Conservation (phyloP, 2,329 filamentous ascomycete genomes). For the Ophiostoma ips region DNA sequence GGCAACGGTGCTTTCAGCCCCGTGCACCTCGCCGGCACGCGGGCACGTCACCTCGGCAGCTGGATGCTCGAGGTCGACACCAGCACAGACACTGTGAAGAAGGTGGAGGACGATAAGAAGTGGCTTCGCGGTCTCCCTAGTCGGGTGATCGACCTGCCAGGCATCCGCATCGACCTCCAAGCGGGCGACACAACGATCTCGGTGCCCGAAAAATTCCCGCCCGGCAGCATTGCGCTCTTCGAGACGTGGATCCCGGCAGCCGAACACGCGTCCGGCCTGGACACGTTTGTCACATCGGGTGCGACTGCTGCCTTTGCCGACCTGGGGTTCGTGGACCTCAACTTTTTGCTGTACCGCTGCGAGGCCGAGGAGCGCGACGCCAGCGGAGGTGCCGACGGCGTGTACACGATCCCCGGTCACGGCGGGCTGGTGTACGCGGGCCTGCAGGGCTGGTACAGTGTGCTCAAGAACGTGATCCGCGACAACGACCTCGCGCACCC, state of each 20-base stretch:
- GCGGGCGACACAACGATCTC: conserved; percentile 63
- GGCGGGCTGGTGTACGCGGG: conserved; percentile 86
- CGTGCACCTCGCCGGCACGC: conserved; percentile 69
- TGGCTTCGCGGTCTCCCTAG: conserved; percentile 74
- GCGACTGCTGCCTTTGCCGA: conserved; percentile 64
- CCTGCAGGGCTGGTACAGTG: conserved; percentile 97
- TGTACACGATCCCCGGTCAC: conserved; percentile 72
- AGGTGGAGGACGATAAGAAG: conserved; percentile 53
- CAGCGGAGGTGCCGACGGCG: conserved; percentile 69
- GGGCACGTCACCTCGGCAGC: conserved; percentile 71
- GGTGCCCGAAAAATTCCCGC: conserved; percentile 71
- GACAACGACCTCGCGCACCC: conserved; percentile 90
- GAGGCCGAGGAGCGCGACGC: conserved; percentile 76
- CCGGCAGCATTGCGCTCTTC: conserved; percentile 87
- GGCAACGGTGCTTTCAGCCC: conserved; percentile 69
- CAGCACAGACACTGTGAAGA: conserved; percentile 52
- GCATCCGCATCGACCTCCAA: conserved; percentile 55
- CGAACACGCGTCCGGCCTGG: conserved; percentile 70
- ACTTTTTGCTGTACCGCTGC: conserved; percentile 81
- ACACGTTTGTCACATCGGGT: conserved; percentile 73
- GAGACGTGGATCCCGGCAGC: conserved; percentile 90
- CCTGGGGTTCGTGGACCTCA: conserved; percentile 68
- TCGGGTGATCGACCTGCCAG: conserved; percentile 58
- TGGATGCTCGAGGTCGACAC: conserved; percentile 86
- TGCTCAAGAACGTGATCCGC: conserved; percentile 68